Percentiles rank a stretch among this genome's conserved stretches.
Evolutionary conservation across 2,329 filamentous ascomycete genomes (phyloP).

Genomic region (Colletotrichum horii): DNA sequence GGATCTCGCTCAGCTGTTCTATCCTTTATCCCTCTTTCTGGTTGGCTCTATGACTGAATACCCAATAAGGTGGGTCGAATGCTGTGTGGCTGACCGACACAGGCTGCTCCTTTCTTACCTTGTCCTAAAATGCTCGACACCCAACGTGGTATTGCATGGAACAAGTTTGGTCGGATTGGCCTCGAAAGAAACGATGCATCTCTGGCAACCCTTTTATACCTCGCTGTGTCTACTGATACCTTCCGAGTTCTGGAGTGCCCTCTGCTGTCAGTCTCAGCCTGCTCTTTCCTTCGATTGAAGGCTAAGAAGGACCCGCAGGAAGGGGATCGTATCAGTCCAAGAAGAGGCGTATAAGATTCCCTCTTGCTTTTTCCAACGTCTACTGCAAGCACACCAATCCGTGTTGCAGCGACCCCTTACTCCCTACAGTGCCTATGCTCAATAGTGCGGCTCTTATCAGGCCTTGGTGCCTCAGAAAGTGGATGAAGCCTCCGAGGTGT

Average conservation of each 20-base stretch:
- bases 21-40: not conserved
- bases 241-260: not conserved
- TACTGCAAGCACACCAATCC: not conserved
- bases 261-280: not conserved
- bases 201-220: not conserved
- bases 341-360: fast-evolving
- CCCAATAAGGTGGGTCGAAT: not conserved
- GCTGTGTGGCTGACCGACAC: not conserved
- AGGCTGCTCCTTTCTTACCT: not conserved
- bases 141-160: not conserved
- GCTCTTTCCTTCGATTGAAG: not conserved
- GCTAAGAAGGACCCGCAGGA: not conserved
- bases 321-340: not conserved
- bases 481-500: fast-evolving
- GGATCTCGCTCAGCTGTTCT: not conserved
- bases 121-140: not conserved
- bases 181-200: not conserved
- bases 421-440: no score
- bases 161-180: not conserved
- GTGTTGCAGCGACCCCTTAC: no score
- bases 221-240: not conserved
- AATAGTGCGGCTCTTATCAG: no score
- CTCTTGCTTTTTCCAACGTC: fast-evolving
- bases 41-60: not conserved
- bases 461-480: no score